phyloP scores from a whole-genome alignment of 495 filamentous ascomycete species.

The Penicillium roqueforti region DNA sequence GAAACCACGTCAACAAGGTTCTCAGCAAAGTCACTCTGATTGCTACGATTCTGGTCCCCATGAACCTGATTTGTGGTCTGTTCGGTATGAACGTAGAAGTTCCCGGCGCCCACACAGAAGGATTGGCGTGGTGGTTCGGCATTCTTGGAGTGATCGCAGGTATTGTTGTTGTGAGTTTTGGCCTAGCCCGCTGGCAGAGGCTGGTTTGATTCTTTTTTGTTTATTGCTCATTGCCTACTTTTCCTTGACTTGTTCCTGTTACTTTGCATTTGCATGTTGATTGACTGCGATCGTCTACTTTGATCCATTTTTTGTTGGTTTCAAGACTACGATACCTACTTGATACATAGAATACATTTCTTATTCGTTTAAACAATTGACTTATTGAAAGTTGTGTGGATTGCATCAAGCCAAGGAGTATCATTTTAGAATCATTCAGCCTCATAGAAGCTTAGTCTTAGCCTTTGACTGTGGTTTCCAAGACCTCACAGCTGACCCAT shows the following conservation, averaged over 20 bases:
- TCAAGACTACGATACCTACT: neutral
- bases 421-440: too few relatives aligned
- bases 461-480: too few relatives aligned
- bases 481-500: too few relatives aligned
- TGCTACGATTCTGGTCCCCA: constrained; percentile 90
- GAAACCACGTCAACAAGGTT: constrained; percentile 75
- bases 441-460: too few relatives aligned
- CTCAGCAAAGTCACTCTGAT: constrained; percentile 94
- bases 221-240: neutral
- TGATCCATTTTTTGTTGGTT: neutral
- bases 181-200: constrained; percentile 45
- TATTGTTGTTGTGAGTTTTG: constrained; percentile 54
- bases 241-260: neutral
- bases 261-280: neutral
- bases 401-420: too few relatives aligned
- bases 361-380: neutral
- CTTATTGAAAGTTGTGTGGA: too few relatives aligned
- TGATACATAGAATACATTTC: neutral
- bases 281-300: neutral
- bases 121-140: constrained; percentile 72
- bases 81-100: constrained; percentile 97
- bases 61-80: constrained; percentile 91
- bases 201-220: constrained; percentile 28
- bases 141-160: constrained; percentile 64
- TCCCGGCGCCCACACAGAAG: constrained; percentile 56